Percentiles rank a stretch among this genome's conserved stretches.
Evolutionary conservation across 2,329 filamentous ascomycete species (phyloP).

Genomic region (Fusarium paranaense): DNA sequence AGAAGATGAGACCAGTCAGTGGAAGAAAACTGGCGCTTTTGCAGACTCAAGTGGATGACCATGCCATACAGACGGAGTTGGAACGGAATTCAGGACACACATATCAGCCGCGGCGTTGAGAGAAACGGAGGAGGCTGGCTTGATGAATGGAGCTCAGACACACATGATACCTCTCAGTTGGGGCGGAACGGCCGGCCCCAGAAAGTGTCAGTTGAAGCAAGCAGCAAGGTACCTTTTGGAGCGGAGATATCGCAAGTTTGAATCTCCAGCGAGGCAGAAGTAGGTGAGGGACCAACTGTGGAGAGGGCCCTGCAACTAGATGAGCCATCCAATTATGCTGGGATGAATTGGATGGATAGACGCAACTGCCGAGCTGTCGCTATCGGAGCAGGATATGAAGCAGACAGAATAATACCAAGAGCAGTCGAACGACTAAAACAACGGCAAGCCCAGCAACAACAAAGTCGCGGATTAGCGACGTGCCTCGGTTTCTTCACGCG

Average conservation of each 20-base stretch:
- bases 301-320: constrained; percentile 21
- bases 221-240: background rate
- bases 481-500: constrained; percentile 1
- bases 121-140: constrained; percentile 5
- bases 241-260: constrained; percentile 5
- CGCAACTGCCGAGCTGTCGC: background rate
- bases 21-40: background rate
- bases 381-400: constrained; percentile 6
- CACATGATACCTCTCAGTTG: constrained; percentile 22
- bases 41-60: constrained; percentile 4
- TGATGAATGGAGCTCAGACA: constrained; percentile 6
- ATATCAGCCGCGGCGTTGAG: constrained; percentile 1
- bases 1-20: background rate
- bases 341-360: constrained; percentile 19
- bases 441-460: background rate
- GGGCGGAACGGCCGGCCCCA: constrained; percentile 11
- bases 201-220: constrained; percentile 14
- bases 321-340: background rate
- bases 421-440: constrained; percentile 2
- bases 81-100: constrained; percentile 7
- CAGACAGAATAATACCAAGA: constrained; percentile 15
- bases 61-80: constrained; percentile 1
- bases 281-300: constrained; percentile 4
- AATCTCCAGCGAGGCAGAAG: constrained; percentile 20
- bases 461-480: background rate